Base-by-base conservation (phyloP, 768 basidiomycete genomes). In the Russula compacta region DNA sequence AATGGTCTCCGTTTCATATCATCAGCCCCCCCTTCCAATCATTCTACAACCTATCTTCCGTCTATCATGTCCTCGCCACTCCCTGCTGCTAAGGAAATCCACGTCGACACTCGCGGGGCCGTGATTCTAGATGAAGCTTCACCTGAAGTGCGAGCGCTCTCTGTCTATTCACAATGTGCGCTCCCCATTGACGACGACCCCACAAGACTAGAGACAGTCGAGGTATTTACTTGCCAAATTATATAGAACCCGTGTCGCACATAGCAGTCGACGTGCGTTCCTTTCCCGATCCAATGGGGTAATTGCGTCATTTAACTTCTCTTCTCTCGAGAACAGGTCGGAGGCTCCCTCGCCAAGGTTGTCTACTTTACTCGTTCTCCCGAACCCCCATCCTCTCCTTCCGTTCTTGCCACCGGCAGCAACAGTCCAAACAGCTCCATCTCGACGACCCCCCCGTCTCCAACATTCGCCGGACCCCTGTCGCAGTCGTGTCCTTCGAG, bases 321-420 rank as follows among this genome's bases (percentile, higher is more conserved):
- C 17, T 29, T 29, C 24, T 29, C 32, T 19, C 29, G 29, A 24
- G n/a, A 29, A 12, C 73, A 98, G 95, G 88, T 98, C 71, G 97
- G 97, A 32, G 97, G 97, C 46, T 97, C 95, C 12, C 77, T 99
- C 14, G 95, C 95, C 63, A 99, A 99, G 74, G 91, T 99, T 54
- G 92, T 97, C 67, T 99, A 98, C 76, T 98, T 98, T 73, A 98
- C 95, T 48, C 88, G 97, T 52, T 93, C 94, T 8, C 86, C 89
- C 4, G 86, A 89, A 58, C 87, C 88, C 3, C 87, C 87, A n/a
- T 78, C 83, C 35, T 88, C 91, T 7, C 88, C 91, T 7, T 85
- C 87, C 12, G 70, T 85, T 44, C 76, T 71, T 60, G 84, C 87
- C 0, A 85, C 85, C 12, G 74, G 73, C 21, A 86, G 83, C 15